phyloP scores from a whole-genome alignment of 768 basidiomycete genomes.

The Russula earlei region DNA sequence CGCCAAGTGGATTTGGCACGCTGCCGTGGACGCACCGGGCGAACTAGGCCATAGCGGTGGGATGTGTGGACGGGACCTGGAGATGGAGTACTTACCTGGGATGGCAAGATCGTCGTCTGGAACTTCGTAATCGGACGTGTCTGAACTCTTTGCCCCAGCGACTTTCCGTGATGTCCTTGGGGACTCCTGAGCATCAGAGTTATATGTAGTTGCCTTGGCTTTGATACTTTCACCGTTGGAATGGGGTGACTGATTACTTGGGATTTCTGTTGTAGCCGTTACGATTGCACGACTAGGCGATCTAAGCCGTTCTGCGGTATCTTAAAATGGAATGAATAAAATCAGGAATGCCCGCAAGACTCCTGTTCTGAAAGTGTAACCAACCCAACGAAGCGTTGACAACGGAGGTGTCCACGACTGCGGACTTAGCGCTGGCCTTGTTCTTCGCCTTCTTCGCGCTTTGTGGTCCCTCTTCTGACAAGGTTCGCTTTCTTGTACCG shows the following conservation, averaged over 20 bases:
- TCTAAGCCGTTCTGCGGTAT: neutral
- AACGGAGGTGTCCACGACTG: neutral
- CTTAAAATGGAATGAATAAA: neutral
- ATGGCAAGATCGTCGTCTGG: neutral
- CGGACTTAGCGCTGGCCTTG: neutral
- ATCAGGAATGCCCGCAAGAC: neutral
- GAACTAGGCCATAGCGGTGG: neutral
- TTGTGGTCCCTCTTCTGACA: neutral
- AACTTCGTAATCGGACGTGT: neutral
- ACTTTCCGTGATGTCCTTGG: neutral
- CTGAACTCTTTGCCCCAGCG: neutral
- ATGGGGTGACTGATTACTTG: neutral
- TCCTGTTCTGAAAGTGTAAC: neutral
- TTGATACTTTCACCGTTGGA: neutral
- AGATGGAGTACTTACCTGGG: neutral
- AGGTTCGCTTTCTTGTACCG: neutral
- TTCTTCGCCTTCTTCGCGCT: neutral
- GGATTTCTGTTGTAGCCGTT: neutral
- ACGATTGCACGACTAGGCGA: too few relatives aligned
- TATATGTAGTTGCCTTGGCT: neutral
- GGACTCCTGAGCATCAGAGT: neutral
- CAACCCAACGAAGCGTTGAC: neutral
- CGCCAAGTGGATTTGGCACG: conserved; percentile 8
- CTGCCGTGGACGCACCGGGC: neutral
- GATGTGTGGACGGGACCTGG: neutral